A percentile compares a stretch with the other conserved stretches of the same genome.
Conservation (phyloP, 1,284 basidiomycete species). For the Rhizopogon parksii region DNA sequence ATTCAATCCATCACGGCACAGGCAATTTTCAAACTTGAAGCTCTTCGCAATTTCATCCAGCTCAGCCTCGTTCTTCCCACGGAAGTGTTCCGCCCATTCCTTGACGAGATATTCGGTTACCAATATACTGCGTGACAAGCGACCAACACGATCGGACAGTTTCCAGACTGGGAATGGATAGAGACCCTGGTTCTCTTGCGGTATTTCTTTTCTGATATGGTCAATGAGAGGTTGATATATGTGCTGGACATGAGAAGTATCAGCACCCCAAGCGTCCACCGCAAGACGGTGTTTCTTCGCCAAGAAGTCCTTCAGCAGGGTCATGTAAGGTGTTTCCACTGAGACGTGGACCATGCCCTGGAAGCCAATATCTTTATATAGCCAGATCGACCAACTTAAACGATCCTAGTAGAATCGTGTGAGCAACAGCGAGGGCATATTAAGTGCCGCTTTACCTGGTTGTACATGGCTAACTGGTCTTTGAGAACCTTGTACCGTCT, state of each 20-base stretch:
- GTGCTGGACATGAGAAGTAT: slow-evolving; percentile 39
- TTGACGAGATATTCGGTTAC: slow-evolving; percentile 55
- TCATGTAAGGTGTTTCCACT: slow-evolving; percentile 63
- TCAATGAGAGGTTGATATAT: slow-evolving; percentile 53
- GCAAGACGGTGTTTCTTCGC: slow-evolving; percentile 57
- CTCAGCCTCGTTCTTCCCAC: slow-evolving; percentile 47
- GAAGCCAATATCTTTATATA: slow-evolving; percentile 83
- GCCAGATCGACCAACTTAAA: slow-evolving; percentile 77
- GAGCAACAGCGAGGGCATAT: not conserved
- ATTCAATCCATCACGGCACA: slow-evolving; percentile 43
- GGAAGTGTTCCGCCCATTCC: slow-evolving; percentile 62
- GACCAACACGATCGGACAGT: slow-evolving; percentile 35
- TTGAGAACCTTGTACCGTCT: slow-evolving; percentile 59
- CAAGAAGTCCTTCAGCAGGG: slow-evolving; percentile 55
- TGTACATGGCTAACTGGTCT: slow-evolving; percentile 71
- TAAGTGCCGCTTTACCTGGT: slow-evolving; percentile 35
- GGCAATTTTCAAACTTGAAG: slow-evolving; percentile 55
- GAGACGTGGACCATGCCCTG: slow-evolving; percentile 76
- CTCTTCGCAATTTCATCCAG: slow-evolving; percentile 55
- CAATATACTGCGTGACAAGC: slow-evolving; percentile 53
- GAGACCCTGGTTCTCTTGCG: slow-evolving; percentile 35
- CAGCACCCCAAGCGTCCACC: slow-evolving; percentile 60
- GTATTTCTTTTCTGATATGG: slow-evolving; percentile 44
- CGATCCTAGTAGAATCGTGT: slow-evolving; percentile 40
- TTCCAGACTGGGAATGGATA: slow-evolving; percentile 50